Base-by-base conservation (phyloP, 164 flowering plant species). In the Sedum album region DNA sequence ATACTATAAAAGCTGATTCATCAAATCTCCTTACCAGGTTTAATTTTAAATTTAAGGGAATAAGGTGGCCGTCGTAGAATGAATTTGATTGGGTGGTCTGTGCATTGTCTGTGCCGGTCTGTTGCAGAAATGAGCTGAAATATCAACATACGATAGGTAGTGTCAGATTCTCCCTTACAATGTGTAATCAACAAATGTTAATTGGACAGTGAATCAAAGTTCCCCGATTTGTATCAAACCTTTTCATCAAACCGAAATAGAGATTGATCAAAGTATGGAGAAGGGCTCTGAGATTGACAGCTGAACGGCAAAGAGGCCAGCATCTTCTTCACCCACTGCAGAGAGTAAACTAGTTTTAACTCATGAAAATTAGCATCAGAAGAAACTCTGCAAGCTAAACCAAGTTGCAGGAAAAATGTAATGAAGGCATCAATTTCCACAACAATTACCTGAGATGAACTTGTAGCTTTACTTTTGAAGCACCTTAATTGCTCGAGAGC, bases 291-390 rank as follows among this genome's bases (percentile, higher is more conserved):
- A 30, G 92, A 90, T 72, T 95, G 99, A 75, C 96, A 90, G 72
- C 81, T 83, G 81, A 85, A 85, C 41, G 99, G 97, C 80, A 95
- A 77, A 51, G 87, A 76, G 30, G 80, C 76, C 77, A 86, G 76
- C 83, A 86, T 88, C 83, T 90, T 95, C 94, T 90, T 95, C 79
- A 86, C 91, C 83, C 90, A 92, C 99, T 92, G 89, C 76, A 75
- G 48, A 68, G 74, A 65, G 2, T 4, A 20, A 30, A 65, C 0
- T 18, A 15, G 66, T 30, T 35, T 33, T 44, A 8, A 31, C 25
- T 14, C 7, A 31, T 6, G 23, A 62, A 36, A 31, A 2, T 51
- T n/a, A 51, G 42, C n/a, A n/a, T n/a, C n/a, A n/a, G n/a, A n/a
- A n/a, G n/a, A n/a, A n/a, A n/a, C n/a, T n/a, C n/a, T n/a, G n/a